These are phyloP conservation scores for Lichtheimia hyalospora DNA, from an alignment of 371 early-diverging fungal species.

Conservation along the genomic window DNA sequence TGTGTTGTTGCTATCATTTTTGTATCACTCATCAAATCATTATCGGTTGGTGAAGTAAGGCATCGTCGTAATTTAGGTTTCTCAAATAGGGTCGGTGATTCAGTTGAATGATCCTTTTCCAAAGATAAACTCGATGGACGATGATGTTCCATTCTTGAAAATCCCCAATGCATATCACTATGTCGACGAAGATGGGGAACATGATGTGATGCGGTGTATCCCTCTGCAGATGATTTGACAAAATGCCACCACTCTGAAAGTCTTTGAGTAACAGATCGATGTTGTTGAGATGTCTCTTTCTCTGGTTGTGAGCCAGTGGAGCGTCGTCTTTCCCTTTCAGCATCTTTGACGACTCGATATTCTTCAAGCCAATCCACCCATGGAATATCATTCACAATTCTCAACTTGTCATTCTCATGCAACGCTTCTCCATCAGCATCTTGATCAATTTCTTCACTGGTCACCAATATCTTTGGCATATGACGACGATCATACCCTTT, in stretches of 20 bases:
- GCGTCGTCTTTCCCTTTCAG: slow-evolving; percentile 18
- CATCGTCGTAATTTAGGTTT: slow-evolving; percentile 16
- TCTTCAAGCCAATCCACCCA: slow-evolving; percentile 58
- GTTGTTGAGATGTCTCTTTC: background rate
- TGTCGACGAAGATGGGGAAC: slow-evolving; percentile 1
- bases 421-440: background rate
- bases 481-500: slow-evolving; percentile 18
- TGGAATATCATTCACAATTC: slow-evolving; percentile 26
- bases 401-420: slow-evolving; percentile 7
- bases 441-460: slow-evolving; percentile 16
- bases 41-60: slow-evolving; percentile 5
- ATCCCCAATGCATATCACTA: slow-evolving; percentile 1
- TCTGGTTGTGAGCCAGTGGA: background rate
- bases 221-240: slow-evolving; percentile 21
- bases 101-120: too few species aligned
- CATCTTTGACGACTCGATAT: slow-evolving; percentile 26
- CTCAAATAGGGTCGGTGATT: background rate
- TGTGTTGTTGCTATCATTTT: background rate
- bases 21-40: background rate
- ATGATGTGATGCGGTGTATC: slow-evolving; percentile 8
- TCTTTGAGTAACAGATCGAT: slow-evolving; percentile 7
- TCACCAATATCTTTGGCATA: slow-evolving; percentile 43
- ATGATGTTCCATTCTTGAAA: too few species aligned
- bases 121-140: too few species aligned
- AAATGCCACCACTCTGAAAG: slow-evolving; percentile 22